Percentiles rank a stretch among this genome's conserved stretches.
Conservation (phyloP, 163 green algal genomes). For the Scenedesmus sp. region DNA sequence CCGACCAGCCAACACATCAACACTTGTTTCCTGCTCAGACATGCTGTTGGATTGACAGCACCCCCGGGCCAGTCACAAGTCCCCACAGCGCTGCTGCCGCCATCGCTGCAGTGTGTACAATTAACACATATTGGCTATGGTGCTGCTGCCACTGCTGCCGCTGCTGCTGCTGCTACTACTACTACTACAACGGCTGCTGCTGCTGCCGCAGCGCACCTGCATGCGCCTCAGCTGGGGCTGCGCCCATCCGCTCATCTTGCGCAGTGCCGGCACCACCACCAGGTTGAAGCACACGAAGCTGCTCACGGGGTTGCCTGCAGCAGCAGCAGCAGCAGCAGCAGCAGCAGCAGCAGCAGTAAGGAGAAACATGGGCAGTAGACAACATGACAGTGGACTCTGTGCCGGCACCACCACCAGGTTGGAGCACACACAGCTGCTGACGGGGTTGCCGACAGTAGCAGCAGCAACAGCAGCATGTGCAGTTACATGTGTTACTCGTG, state of each 20-base stretch:
- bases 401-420: constrained; percentile 89
- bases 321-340: constrained; percentile 83
- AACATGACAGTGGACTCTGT: constrained; percentile 47
- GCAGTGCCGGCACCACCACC: constrained; percentile 87
- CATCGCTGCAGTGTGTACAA: no score
- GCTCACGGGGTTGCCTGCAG: constrained; percentile 95
- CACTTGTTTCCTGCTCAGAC: no score
- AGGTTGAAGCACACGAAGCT: constrained; percentile 96
- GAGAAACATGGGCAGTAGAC: not conserved
- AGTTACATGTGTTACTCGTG: no score
- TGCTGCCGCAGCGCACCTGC: constrained; percentile 50
- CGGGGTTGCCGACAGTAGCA: constrained; percentile 94
- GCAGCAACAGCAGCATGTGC: constrained; percentile 66
- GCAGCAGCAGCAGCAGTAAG: not conserved
- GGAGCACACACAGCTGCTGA: constrained; percentile 94
- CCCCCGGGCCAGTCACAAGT: no score
- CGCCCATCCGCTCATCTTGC: constrained; percentile 85
- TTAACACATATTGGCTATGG: no score
- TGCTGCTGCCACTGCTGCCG: not conserved
- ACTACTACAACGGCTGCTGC: not conserved
- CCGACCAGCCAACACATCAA: not conserved
- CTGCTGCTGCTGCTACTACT: not conserved
- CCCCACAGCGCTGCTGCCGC: no score
- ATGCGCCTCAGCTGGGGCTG: constrained; percentile 80
- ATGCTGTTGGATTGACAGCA: no score